Evolutionary conservation across 306 rosid genomes (phyloP).

Genomic region (Hippophae gyantsensis): DNA sequence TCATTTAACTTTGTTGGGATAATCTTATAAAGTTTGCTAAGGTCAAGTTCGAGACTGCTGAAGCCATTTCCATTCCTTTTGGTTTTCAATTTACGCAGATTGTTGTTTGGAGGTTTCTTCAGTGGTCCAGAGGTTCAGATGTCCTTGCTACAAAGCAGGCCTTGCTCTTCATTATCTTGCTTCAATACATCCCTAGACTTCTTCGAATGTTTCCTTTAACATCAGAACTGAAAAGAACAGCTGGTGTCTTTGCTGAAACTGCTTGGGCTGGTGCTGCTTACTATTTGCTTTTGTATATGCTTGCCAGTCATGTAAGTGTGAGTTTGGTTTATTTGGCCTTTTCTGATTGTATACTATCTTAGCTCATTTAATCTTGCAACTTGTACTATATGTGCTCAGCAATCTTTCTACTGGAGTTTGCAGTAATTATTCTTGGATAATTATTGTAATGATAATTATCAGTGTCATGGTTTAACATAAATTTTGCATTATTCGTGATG

Average conservation of each 20-base stretch:
- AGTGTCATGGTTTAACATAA: no score
- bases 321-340: constrained; percentile 5
- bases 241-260: constrained; percentile 95
- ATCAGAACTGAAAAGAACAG: constrained; percentile 92
- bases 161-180: constrained; percentile 69
- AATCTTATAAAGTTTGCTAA: no score
- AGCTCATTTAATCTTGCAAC: not conserved
- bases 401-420: no score
- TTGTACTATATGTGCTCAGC: not conserved
- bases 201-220: constrained; percentile 69
- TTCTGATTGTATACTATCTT: no score
- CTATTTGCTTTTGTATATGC: constrained; percentile 89
- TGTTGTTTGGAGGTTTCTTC: constrained; percentile 91
- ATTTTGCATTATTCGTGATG: no score
- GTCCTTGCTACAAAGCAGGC: constrained; percentile 81
- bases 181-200: constrained; percentile 86
- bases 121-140: constrained; percentile 65
- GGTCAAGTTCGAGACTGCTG: constrained; percentile 10
- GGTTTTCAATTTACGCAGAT: constrained; percentile 43
- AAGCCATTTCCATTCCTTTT: not conserved
- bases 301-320: constrained; percentile 98
- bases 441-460: no score
- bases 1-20: not conserved
- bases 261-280: constrained; percentile 99
- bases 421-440: no score